Evolutionary conservation across 169 alveolate genomes (phyloP).

Genomic region (Cryptosporidium parvum): DNA sequence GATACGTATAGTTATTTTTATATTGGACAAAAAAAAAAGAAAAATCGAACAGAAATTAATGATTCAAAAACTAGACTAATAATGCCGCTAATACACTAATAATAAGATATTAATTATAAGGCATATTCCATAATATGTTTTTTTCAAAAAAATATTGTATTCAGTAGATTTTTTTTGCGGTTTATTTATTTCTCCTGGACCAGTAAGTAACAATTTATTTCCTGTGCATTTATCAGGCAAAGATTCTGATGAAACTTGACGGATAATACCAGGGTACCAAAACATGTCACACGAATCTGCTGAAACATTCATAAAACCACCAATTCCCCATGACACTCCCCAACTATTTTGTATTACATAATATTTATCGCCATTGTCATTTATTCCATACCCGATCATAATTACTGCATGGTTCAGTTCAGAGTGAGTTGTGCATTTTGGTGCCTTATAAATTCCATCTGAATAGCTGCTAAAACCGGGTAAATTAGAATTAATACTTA

Average conservation of each 20-base stretch:
- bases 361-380: slow-evolving; percentile 46
- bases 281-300: slow-evolving; percentile 62
- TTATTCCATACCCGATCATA: slow-evolving; percentile 73
- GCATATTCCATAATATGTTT: neutral
- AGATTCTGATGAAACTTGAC: slow-evolving; percentile 25
- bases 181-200: slow-evolving; percentile 29
- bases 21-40: neutral
- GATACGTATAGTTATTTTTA: neutral
- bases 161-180: neutral
- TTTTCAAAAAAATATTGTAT: neutral
- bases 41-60: neutral
- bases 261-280: slow-evolving; percentile 73
- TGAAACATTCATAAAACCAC: slow-evolving; percentile 70
- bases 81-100: neutral
- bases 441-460: slow-evolving; percentile 70
- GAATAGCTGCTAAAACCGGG: slow-evolving; percentile 64
- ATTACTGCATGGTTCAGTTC: slow-evolving; percentile 78
- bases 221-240: slow-evolving; percentile 16
- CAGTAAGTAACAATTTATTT: slow-evolving; percentile 34
- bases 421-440: slow-evolving; percentile 38
- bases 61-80: neutral
- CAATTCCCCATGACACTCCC: slow-evolving; percentile 71
- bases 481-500: slow-evolving; percentile 63
- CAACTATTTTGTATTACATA: slow-evolving; percentile 74
- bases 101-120: neutral